Evolutionary conservation across 805 yeast genomes (phyloP).

Genomic region (Kluyveromyces dobzhanskii): DNA sequence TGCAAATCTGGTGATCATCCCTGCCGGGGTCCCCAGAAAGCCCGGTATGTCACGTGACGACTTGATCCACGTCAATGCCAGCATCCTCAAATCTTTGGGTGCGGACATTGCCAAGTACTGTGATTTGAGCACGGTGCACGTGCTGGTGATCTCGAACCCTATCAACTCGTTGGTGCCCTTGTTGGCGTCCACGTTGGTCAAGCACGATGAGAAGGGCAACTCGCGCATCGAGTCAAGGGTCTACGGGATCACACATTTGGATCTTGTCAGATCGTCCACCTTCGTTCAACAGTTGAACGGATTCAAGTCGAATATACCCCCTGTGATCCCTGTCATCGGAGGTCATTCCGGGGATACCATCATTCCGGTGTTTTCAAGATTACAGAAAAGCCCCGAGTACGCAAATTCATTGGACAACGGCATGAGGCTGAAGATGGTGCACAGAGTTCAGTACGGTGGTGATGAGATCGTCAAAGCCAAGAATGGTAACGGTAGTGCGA

Average conservation of each 20-base stretch:
- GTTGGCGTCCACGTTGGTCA: constrained; percentile 36
- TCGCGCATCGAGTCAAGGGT: constrained; percentile 64
- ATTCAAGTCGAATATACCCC: constrained; percentile 39
- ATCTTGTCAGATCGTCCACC: constrained; percentile 73
- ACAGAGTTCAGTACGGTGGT: constrained; percentile 94
- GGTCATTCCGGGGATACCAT: constrained; percentile 96
- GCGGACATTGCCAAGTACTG: constrained; percentile 63
- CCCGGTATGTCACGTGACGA: constrained; percentile 95
- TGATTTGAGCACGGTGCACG: constrained; percentile 56
- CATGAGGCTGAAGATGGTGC: constrained; percentile 49
- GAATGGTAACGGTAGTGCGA: constrained; percentile 91
- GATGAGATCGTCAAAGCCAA: constrained; percentile 95
- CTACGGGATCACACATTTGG: constrained; percentile 86
- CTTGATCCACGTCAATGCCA: constrained; percentile 74
- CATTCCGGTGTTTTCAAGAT: constrained; percentile 67
- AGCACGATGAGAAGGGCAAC: constrained; percentile 32
- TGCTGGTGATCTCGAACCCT: constrained; percentile 84
- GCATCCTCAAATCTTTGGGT: constrained; percentile 66
- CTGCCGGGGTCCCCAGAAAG: constrained; percentile 90
- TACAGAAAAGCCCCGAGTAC: constrained; percentile 21
- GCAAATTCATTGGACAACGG: constrained; percentile 19
- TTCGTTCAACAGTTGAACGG: constrained; percentile 54
- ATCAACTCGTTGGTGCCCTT: constrained; percentile 91
- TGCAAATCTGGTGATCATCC: constrained; percentile 33
- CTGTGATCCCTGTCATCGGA: constrained; percentile 68